Conservation (phyloP, 2,329 filamentous ascomycete species). For the Phymatotrichopsis omnivora region DNA sequence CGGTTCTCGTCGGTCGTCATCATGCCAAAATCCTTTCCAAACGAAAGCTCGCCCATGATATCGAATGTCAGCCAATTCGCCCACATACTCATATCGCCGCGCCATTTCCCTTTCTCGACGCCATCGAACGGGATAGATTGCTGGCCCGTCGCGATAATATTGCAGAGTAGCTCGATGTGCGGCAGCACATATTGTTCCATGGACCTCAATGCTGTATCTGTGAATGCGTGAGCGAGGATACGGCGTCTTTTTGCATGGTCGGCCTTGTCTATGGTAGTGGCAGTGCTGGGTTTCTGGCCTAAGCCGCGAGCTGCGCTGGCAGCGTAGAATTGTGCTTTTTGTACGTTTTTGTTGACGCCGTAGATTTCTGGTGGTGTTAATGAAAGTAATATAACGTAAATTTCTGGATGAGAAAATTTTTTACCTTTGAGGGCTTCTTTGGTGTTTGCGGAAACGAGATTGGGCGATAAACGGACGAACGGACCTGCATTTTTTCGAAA, state of each 20-base stretch:
- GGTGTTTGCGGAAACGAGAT: slow-evolving; percentile 61
- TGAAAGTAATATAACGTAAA: too few relatives aligned
- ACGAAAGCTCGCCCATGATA: slow-evolving; percentile 44
- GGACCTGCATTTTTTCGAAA: too few relatives aligned
- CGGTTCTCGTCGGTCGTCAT: slow-evolving; percentile 46
- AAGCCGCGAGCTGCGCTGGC: too few relatives aligned
- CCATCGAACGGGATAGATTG: slow-evolving; percentile 48
- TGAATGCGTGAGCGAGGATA: slow-evolving; percentile 62
- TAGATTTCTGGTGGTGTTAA: too few relatives aligned
- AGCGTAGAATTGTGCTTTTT: slow-evolving; percentile 63
- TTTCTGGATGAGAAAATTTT: too few relatives aligned
- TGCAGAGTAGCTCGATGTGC: slow-evolving; percentile 52
- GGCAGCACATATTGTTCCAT: slow-evolving; percentile 58
- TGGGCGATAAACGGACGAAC: slow-evolving; percentile 28
- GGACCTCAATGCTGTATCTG: slow-evolving; percentile 53
- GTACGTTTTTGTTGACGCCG: too few relatives aligned
- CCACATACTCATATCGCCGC: slow-evolving; percentile 31
- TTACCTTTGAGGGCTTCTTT: slow-evolving; percentile 54
- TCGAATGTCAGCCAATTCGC: slow-evolving; percentile 42
- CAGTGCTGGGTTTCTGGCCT: too few relatives aligned
- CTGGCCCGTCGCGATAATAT: too few relatives aligned
- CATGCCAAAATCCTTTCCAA: slow-evolving; percentile 45
- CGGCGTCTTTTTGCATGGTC: slow-evolving; percentile 61
- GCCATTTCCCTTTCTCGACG: slow-evolving; percentile 38
- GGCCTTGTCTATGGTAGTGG: slow-evolving; percentile 58